phyloP scores from a whole-genome alignment of 2,329 filamentous ascomycete genomes.

The Chrysosporium keratinophilum region DNA sequence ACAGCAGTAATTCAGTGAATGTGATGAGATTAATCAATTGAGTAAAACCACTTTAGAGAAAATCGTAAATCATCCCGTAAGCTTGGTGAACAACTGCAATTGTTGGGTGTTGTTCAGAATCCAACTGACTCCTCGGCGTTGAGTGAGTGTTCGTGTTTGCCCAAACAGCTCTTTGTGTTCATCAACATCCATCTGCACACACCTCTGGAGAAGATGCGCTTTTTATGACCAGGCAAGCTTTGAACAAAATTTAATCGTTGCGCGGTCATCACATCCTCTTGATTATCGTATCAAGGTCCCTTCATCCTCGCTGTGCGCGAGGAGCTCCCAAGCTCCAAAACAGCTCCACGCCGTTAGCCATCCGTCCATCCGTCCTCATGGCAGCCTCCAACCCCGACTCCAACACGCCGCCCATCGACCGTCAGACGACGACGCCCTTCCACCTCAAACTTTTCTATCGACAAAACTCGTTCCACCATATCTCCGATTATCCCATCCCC shows the following conservation, averaged over 20 bases:
- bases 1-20: no score
- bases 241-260: not conserved
- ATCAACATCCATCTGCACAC: no score
- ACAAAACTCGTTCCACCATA: conserved; percentile 57
- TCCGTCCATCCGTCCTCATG: conserved; percentile 3
- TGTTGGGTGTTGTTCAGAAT: no score
- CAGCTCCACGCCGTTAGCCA: not conserved
- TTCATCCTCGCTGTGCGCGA: not conserved
- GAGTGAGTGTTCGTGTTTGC: no score
- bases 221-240: not conserved
- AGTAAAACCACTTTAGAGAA: no score
- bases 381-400: conserved; percentile 3
- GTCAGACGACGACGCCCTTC: conserved; percentile 66
- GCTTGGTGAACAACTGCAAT: no score
- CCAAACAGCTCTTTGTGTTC: no score
- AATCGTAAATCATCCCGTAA: no score
- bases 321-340: not conserved
- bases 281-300: not conserved
- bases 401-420: conserved; percentile 45
- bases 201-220: no score
- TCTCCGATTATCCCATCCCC: conserved; percentile 33
- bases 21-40: no score
- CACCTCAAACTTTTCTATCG: conserved; percentile 78
- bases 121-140: no score
- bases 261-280: not conserved